Base-by-base conservation (phyloP, 2,329 filamentous ascomycete species). In the Aureobasidium sp. region DNA sequence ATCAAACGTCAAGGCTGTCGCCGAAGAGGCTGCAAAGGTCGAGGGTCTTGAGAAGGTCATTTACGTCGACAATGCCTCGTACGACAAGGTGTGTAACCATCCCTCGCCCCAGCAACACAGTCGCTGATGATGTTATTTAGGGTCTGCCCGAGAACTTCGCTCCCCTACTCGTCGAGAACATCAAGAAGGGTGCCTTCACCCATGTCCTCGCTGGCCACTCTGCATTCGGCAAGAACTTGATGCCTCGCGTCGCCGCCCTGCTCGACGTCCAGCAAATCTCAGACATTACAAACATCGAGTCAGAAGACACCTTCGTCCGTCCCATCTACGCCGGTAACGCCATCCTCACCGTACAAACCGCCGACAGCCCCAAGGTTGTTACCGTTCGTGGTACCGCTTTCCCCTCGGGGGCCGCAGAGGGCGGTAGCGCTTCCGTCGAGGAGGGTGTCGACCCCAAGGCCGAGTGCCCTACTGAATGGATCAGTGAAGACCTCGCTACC, bases 291-390 rank as follows among this genome's bases (percentile, higher is more conserved):
- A 81, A 77, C 1, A 88, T 99, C 71, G 86, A 97, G 76, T 85
- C 85, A 75, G 92, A 96, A 75, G 92, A 93, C 74, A 82, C 91
- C 14, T 99, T 99, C 71, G 88, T 97, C 61, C 89, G 94, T 62
- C 93, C 94, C 31, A 97, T 99, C 71, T 99, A 99, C 75, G 94
- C 94, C 62, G 94, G 94, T 61, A 99, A 99, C 73, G 94, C 93
- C 52, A 96, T 99, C 71, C 85, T 95, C 39, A 99, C 94, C 11
- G 92, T 99, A 63, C 90, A 97, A 76, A 96, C 91, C 2, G 84
- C 84, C 65, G 94, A 99, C 71, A 73, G 81, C 17, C 84, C 91
- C 74, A 99, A 97, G 78, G 74, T 97, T 60, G 83, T 99, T 70
- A 99, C 94, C 39, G 88, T 97, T 66, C 88, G 94, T 71, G 92